A percentile compares a stretch with the other conserved stretches of the same genome.
These are phyloP conservation scores for Cladosporium sp. DNA, from an alignment of 2,329 filamentous ascomycete species.

Conservation along the genomic window DNA sequence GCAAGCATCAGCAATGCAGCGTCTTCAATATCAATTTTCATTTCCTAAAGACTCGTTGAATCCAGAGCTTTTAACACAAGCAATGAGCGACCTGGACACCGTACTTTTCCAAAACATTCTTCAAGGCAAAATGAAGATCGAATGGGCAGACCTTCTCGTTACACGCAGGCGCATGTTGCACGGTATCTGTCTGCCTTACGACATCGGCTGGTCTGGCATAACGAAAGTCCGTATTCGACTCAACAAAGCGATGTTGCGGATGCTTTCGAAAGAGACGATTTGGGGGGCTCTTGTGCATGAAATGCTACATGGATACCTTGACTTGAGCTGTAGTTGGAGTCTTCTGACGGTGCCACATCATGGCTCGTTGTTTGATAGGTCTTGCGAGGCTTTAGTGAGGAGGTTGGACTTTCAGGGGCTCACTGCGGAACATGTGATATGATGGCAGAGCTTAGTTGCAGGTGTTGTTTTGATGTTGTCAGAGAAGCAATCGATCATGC, in stretches of 20 bases:
- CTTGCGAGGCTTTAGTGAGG: background rate
- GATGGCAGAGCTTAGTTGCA: background rate
- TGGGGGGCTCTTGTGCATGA: conserved; percentile 18
- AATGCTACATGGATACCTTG: conserved; percentile 19
- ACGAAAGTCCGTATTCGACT: background rate
- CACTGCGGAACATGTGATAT: background rate
- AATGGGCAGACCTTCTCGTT: background rate
- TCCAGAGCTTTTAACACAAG: background rate
- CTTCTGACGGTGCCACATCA: background rate
- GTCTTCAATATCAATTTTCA: background rate
- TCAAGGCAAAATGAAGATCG: background rate
- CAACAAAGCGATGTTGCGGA: background rate
- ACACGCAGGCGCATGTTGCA: background rate
- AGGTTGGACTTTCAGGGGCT: background rate
- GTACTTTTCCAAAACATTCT: background rate
- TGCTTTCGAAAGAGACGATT: background rate
- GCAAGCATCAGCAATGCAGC: background rate
- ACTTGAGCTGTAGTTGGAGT: conserved; percentile 7
- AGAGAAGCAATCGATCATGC: too few species aligned
- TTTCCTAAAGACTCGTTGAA: background rate
- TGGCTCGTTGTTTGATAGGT: background rate
- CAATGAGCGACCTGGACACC: background rate
- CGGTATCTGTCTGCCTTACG: background rate
- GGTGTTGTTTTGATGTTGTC: too few species aligned
- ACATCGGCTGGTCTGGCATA: background rate